Conservation (phyloP, 306 rosid species). For the Cicer yamashitae region DNA sequence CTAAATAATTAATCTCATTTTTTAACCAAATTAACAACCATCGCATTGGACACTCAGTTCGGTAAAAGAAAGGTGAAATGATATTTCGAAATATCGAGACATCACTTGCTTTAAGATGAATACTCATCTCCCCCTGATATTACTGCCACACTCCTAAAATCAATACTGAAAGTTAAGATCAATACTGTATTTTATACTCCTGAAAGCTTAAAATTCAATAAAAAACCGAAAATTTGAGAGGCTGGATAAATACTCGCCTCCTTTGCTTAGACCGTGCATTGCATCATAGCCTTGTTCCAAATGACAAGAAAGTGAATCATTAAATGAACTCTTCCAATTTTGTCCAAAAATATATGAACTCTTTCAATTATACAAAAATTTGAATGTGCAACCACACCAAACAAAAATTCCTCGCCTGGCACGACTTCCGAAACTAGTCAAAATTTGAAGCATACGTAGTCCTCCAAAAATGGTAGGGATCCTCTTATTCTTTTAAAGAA, state of each 20-base stretch:
- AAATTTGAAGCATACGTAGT: neutral
- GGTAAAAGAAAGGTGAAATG: neutral
- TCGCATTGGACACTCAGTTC: neutral
- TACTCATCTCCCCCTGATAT: too few species aligned
- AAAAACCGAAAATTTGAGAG: too few species aligned
- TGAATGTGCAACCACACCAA: neutral
- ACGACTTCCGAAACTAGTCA: neutral
- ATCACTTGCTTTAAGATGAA: neutral
- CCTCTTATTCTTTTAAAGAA: neutral
- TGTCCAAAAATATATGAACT: neutral
- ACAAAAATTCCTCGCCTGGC: neutral
- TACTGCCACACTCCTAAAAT: too few species aligned
- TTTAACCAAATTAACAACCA: neutral
- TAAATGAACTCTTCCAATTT: neutral
- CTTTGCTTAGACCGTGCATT: neutral
- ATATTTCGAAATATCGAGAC: neutral
- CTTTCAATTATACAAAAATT: constrained; percentile 8
- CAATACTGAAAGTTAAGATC: too few species aligned
- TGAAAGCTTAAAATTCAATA: too few species aligned
- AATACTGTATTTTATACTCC: too few species aligned
- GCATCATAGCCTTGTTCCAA: neutral
- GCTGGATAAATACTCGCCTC: too few species aligned
- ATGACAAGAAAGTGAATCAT: constrained; percentile 8
- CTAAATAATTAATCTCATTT: neutral
- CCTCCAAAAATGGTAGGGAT: neutral